Conservation (phyloP, 2,329 filamentous ascomycete species). For the Fusarium sp. region DNA sequence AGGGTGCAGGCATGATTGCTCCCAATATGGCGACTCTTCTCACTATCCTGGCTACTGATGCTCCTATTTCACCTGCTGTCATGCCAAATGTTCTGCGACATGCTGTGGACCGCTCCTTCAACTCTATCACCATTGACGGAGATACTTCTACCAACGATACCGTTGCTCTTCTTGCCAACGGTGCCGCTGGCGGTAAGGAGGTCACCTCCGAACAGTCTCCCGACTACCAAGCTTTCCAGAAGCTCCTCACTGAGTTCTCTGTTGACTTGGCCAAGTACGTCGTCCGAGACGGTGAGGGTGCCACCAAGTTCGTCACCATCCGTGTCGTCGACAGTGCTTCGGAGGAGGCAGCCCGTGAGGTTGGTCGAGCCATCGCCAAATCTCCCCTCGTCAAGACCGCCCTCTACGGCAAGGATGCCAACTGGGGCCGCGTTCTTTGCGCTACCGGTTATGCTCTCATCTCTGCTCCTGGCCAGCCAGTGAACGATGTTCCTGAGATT, state of each 20-base stretch:
- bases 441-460: constrained; percentile 85
- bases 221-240: constrained; percentile 78
- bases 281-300: constrained; percentile 95
- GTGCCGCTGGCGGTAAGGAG: constrained; percentile 80
- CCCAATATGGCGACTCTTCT: constrained; percentile 98
- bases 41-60: constrained; percentile 92
- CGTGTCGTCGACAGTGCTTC: constrained; percentile 79
- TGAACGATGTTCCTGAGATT: constrained; percentile 71
- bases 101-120: constrained; percentile 88
- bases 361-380: constrained; percentile 88
- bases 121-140: constrained; percentile 95
- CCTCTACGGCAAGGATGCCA: constrained; percentile 95
- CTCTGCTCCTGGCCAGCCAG: constrained; percentile 66
- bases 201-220: constrained; percentile 64
- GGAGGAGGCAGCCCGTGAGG: constrained; percentile 77
- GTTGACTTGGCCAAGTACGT: constrained; percentile 90
- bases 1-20: constrained; percentile 99
- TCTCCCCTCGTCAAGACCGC: constrained; percentile 97
- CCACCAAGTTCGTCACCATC: constrained; percentile 97
- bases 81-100: constrained; percentile 77
- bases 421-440: constrained; percentile 97
- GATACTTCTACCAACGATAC: constrained; percentile 99
- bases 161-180: constrained; percentile 93
- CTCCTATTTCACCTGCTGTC: constrained; percentile 75
- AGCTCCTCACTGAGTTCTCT: constrained; percentile 80